These are phyloP conservation scores for Delphinella strobiligena DNA, from an alignment of 2,329 filamentous ascomycete genomes.

Conservation along the genomic window DNA sequence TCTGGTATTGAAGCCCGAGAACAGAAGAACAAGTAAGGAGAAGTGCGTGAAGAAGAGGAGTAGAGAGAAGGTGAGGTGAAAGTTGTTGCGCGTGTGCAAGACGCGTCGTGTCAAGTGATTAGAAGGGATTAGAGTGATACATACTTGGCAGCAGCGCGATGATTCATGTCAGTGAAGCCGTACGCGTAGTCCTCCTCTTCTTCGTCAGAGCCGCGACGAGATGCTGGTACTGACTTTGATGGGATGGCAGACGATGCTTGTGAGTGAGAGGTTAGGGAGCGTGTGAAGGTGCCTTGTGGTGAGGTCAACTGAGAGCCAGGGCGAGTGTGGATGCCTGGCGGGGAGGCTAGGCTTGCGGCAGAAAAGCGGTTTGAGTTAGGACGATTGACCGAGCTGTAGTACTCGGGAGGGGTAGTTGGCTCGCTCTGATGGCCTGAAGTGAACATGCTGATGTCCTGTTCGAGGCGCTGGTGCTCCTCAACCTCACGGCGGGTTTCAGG, in stretches of 20 bases:
- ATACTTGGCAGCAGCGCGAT: constrained; percentile 67
- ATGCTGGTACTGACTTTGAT: constrained; percentile 75
- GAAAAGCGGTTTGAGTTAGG: constrained; percentile 80
- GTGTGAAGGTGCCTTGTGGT: constrained; percentile 49
- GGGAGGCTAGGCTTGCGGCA: constrained; percentile 73
- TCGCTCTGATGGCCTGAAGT: constrained; percentile 73
- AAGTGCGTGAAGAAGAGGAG: no score
- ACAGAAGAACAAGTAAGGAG: no score
- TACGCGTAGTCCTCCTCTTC: constrained; percentile 55
- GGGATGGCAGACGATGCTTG: constrained; percentile 55
- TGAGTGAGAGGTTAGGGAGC: constrained; percentile 42
- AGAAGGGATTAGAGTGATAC: constrained; percentile 28
- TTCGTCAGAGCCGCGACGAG: constrained; percentile 76
- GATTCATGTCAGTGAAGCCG: constrained; percentile 53
- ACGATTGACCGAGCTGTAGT: constrained; percentile 45
- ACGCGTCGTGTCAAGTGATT: constrained; percentile 1
- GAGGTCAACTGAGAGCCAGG: constrained; percentile 71
- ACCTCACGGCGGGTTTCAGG: constrained; percentile 73
- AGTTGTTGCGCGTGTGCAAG: neutral
- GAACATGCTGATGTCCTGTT: constrained; percentile 56
- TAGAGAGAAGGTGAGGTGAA: neutral
- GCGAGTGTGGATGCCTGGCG: constrained; percentile 50
- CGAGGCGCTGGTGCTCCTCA: constrained; percentile 72
- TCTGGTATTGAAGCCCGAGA: no score
- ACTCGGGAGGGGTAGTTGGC: constrained; percentile 91